These are phyloP conservation scores for Backusella morwellensis DNA, from an alignment of 192 early-diverging fungal species.

Conservation along the genomic window DNA sequence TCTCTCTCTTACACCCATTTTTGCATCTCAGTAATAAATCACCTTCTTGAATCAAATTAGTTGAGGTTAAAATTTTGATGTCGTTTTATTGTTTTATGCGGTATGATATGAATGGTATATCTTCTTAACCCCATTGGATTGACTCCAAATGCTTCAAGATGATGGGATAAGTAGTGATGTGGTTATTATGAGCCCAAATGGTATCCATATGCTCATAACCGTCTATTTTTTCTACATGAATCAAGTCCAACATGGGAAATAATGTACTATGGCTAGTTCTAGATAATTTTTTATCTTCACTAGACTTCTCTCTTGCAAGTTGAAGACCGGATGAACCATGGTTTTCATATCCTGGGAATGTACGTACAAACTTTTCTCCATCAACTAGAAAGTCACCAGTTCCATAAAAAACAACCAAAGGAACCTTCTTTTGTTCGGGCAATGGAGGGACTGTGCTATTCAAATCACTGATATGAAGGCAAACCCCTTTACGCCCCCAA, in stretches of 20 bases:
- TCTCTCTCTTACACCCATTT: neutral
- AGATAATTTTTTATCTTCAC: neutral
- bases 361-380: conserved; percentile 24
- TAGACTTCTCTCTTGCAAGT: neutral
- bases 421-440: conserved; percentile 15
- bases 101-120: neutral
- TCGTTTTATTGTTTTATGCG: neutral
- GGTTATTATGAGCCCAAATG: conserved; percentile 37
- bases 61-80: neutral
- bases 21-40: conserved; percentile 1
- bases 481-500: conserved; percentile 30
- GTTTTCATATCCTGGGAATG: conserved; percentile 20
- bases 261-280: neutral
- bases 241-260: conserved; percentile 23
- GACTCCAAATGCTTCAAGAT: neutral
- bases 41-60: neutral
- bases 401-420: conserved; percentile 49
- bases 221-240: conserved; percentile 33
- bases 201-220: conserved; percentile 45
- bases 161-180: conserved; percentile 22
- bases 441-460: neutral
- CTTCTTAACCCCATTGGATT: neutral
- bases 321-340: neutral
- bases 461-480: conserved; percentile 1
- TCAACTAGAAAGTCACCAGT: conserved; percentile 44